Evolutionary conservation across 2,329 filamentous ascomycete genomes (phyloP), one percentile per base, ranked within the genome.

Genomic region (Botrytis elliptica): DNA sequence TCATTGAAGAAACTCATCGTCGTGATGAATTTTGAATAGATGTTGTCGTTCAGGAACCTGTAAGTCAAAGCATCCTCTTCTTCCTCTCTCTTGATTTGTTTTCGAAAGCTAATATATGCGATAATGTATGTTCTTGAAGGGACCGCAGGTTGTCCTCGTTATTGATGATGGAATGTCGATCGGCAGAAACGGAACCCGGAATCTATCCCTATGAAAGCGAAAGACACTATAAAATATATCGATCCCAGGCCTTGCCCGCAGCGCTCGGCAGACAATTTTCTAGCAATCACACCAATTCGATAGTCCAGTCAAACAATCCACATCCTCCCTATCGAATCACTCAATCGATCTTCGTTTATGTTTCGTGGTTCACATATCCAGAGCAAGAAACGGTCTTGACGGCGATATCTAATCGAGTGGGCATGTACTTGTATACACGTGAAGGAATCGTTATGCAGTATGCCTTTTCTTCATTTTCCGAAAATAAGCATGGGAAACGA

Each of bases 101-200:
- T 20, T 49, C 62, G 38, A 25, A 40, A 68, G 46, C 65, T 68
- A 68, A 68, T 55, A 20, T 68, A 22, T 68, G 46, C 16, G n/a
- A 49, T 36, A 36, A 67, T 29, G 33, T 40, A 55, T 29, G 33
- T 20, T 38, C n/a, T 22, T 52, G 65, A 29, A 55, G 18, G 18
- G 18, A 55, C 46, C 29, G 6, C 40, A 65, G n/a, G n/a, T 46
- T 29, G 62, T 46, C n/a, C 40, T 46, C 62, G n/a, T 20, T 46
- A 33, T n/a, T 55, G 25, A n/a, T 66, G 44, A 36, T 62, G 22
- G 59, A 38, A 49, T 66, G 44, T 29, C 33, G 46, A 49, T 66
- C 29, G 59, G 20, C 10, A 38, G 25, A 42, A 64, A 42, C 25
- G 33, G 46, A 55, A 7, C 22, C 25, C 64, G 22, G 14, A 67